Evolutionary conservation across 495 filamentous ascomycete genomes (phyloP).

Genomic region (Aspergillus mulundensis): DNA sequence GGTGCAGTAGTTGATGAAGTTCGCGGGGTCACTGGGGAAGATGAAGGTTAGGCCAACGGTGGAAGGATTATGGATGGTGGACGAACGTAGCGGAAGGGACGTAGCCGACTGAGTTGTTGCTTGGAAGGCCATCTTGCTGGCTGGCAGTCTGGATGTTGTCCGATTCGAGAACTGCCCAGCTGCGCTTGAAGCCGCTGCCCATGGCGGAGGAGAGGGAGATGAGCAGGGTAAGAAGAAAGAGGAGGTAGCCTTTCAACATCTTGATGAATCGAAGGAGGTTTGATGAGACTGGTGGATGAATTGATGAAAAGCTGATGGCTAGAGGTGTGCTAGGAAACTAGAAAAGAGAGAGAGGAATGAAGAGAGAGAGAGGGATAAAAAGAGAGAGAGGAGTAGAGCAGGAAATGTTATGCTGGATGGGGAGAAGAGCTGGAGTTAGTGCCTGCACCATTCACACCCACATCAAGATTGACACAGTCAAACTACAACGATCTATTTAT

Average conservation of each 20-base stretch:
- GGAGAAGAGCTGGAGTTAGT: no score
- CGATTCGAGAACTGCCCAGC: conserved; percentile 5
- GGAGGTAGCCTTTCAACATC: background rate
- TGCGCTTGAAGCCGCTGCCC: background rate
- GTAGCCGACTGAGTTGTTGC: conserved; percentile 6
- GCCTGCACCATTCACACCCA: no score
- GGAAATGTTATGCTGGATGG: no score
- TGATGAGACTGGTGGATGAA: background rate
- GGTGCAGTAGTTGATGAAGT: conserved; percentile 11
- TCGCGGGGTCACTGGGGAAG: background rate
- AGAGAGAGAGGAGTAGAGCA: no score
- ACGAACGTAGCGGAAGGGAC: conserved; percentile 5
- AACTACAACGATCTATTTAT: no score
- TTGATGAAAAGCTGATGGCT: background rate
- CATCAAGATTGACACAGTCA: no score
- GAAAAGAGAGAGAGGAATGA: no score
- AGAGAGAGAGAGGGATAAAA: no score
- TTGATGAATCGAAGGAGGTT: background rate
- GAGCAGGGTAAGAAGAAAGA: background rate
- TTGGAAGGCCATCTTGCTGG: conserved; percentile 7
- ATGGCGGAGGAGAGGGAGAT: background rate
- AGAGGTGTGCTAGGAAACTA: no score
- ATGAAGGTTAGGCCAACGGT: background rate
- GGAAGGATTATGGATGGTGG: no score
- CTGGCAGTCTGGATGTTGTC: conserved; percentile 9